Evolutionary conservation across 1,284 basidiomycete species (phyloP).

Genomic region (Amylostereum areolatum): DNA sequence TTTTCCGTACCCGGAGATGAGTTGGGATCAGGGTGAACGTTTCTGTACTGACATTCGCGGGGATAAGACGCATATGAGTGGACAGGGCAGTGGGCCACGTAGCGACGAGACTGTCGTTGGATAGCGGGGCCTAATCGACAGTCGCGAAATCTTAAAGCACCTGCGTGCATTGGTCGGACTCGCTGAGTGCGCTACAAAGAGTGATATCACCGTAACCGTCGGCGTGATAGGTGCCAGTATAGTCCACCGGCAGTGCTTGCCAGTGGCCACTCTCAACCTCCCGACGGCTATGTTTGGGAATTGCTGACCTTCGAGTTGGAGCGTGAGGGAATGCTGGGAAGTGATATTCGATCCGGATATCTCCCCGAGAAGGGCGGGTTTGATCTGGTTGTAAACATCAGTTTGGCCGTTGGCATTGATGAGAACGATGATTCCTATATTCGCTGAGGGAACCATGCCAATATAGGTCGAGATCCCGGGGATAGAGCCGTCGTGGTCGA

Average conservation of each 20-base stretch:
- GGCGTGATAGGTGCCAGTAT: slow-evolving; percentile 16
- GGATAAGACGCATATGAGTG: slow-evolving; percentile 15
- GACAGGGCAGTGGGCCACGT: slow-evolving; percentile 13
- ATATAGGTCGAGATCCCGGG: slow-evolving; percentile 37
- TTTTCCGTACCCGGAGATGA: slow-evolving; percentile 19
- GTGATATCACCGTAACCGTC: slow-evolving; percentile 17
- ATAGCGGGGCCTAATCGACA: slow-evolving; percentile 3
- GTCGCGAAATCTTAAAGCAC: slow-evolving; percentile 13
- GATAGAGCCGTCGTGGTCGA: slow-evolving; percentile 34
- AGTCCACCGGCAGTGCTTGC: slow-evolving; percentile 10
- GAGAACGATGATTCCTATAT: slow-evolving; percentile 35
- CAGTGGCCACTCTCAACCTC: background rate
- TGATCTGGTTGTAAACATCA: background rate
- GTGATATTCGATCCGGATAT: too few species aligned
- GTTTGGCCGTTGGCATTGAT: slow-evolving; percentile 28
- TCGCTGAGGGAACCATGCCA: slow-evolving; percentile 21
- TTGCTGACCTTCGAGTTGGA: too few species aligned
- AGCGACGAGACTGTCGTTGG: slow-evolving; percentile 9
- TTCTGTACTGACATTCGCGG: slow-evolving; percentile 2
- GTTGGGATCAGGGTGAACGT: slow-evolving; percentile 12
- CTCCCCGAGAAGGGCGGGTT: background rate
- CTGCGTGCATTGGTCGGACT: slow-evolving; percentile 2
- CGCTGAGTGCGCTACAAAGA: slow-evolving; percentile 13
- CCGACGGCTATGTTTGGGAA: too few species aligned
- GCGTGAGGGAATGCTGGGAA: too few species aligned